These are phyloP conservation scores for Pythium folliculosum DNA, from an alignment of 352 stramenopile species.

Conservation along the genomic window DNA sequence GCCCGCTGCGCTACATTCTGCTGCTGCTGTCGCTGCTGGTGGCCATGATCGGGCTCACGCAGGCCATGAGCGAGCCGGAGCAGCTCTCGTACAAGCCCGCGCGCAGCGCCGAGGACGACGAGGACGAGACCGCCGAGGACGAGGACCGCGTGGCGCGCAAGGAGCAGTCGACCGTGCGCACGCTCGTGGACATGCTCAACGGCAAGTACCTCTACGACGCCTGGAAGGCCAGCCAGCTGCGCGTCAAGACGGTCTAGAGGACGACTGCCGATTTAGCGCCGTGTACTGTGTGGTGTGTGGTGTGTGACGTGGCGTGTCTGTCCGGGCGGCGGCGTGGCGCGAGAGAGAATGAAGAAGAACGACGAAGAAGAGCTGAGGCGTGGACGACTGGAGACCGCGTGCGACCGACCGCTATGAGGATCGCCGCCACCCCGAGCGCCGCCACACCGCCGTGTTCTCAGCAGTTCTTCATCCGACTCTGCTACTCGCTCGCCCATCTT, in stretches of 20 bases:
- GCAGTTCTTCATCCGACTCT: background rate
- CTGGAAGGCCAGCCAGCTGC: slow-evolving; percentile 61
- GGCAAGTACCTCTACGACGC: slow-evolving; percentile 88
- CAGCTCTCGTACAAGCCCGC: slow-evolving; percentile 42
- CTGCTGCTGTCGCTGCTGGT: slow-evolving; percentile 83
- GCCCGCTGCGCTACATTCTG: slow-evolving; percentile 85
- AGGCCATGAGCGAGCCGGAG: slow-evolving; percentile 76
- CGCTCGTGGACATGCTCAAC: slow-evolving; percentile 87
- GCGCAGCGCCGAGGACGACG: slow-evolving; percentile 47
- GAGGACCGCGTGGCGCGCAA: slow-evolving; percentile 40
- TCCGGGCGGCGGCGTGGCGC: no score
- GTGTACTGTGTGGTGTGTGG: background rate
- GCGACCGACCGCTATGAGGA: no score
- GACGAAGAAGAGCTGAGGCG: background rate
- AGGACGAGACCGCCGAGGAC: slow-evolving; percentile 20
- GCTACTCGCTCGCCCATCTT: background rate
- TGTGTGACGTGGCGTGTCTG: background rate
- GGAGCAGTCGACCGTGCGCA: slow-evolving; percentile 60
- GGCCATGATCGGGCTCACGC: slow-evolving; percentile 80
- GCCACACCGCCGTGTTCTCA: background rate
- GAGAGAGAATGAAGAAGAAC: no score
- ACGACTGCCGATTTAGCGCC: no score
- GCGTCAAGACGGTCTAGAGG: slow-evolving; percentile 56
- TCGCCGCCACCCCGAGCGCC: background rate
- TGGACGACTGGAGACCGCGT: background rate